Conservation (phyloP, 2,329 filamentous ascomycete genomes). For the Orbilia javanica region DNA sequence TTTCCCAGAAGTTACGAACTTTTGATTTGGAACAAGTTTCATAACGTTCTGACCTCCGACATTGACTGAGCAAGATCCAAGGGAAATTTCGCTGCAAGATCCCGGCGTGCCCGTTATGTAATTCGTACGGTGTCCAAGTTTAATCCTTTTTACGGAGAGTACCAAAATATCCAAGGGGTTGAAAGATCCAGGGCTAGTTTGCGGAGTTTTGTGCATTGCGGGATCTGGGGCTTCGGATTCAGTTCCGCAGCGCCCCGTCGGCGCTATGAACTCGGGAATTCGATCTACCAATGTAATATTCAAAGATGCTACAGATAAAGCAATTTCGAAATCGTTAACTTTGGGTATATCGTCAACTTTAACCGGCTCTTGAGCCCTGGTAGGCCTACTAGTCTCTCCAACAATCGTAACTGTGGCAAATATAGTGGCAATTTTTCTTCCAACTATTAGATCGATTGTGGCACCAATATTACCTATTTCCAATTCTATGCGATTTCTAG, state of each 20-base stretch:
- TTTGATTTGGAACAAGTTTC: slow-evolving; percentile 25
- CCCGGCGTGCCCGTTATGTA: slow-evolving; percentile 71
- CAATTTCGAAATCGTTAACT: not conserved
- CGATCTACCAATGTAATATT: slow-evolving; percentile 40
- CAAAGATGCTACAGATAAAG: slow-evolving; percentile 27
- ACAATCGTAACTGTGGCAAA: not conserved
- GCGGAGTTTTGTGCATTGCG: not conserved
- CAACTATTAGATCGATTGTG: slow-evolving; percentile 29
- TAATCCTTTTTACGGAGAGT: slow-evolving; percentile 10
- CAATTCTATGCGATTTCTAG: slow-evolving; percentile 15
- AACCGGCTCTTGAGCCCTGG: not conserved
- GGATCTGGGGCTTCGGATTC: not conserved
- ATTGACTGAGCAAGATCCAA: slow-evolving; percentile 71
- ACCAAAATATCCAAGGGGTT: slow-evolving; percentile 24
- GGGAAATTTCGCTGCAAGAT: slow-evolving; percentile 73
- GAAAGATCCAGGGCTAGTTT: not conserved
- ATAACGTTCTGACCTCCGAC: slow-evolving; percentile 31
- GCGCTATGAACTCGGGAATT: slow-evolving; percentile 9
- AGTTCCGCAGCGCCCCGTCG: not conserved
- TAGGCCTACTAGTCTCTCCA: not conserved
- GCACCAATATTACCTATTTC: slow-evolving; percentile 37
- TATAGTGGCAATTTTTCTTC: slow-evolving; percentile 21
- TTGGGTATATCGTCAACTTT: not conserved
- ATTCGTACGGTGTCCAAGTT: slow-evolving; percentile 63
- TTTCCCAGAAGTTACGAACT: not conserved